A percentile compares a stretch with the other conserved stretches of the same genome.
Evolutionary conservation across 805 yeast species (phyloP).

Genomic region (Kuraishia hungarica): DNA sequence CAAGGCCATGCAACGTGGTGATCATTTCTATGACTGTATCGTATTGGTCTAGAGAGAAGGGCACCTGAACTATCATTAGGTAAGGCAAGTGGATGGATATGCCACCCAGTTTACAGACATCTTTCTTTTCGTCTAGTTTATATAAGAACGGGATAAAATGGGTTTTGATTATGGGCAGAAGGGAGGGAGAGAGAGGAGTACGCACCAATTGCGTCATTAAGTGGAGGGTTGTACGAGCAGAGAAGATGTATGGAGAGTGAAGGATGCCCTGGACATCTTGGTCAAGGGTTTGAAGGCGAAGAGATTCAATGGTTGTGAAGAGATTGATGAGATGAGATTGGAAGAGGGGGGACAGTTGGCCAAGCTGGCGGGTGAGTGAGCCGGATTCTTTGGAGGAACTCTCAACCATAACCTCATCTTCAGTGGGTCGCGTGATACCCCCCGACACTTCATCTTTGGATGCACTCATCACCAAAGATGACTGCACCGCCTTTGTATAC

Average conservation of each 20-base stretch:
- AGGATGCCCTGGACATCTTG: constrained; percentile 40
- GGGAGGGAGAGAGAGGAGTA: constrained; percentile 43
- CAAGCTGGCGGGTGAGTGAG: not conserved
- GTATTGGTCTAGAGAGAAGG: constrained; percentile 33
- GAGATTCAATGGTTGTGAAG: constrained; percentile 34
- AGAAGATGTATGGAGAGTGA: constrained; percentile 52
- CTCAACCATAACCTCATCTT: not conserved
- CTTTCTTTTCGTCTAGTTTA: constrained; percentile 58
- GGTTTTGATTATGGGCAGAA: constrained; percentile 41
- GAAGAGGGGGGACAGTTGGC: not conserved
- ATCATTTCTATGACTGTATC: constrained; percentile 34
- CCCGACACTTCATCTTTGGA: not conserved
- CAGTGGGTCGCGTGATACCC: no score
- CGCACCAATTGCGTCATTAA: constrained; percentile 48
- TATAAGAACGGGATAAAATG: constrained; percentile 65
- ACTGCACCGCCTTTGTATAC: no score
- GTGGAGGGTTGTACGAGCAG: constrained; percentile 54
- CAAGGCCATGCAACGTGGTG: constrained; percentile 26
- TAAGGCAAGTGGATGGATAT: constrained; percentile 44
- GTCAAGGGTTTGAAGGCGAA: constrained; percentile 25
- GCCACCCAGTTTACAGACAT: constrained; percentile 66
- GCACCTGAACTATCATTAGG: constrained; percentile 35
- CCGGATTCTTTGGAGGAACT: no score
- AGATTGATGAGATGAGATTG: constrained; percentile 11
- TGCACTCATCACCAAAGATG: constrained; percentile 7